Evolutionary conservation across 805 yeast species (phyloP).

Genomic region (Starmera quercuum): DNA sequence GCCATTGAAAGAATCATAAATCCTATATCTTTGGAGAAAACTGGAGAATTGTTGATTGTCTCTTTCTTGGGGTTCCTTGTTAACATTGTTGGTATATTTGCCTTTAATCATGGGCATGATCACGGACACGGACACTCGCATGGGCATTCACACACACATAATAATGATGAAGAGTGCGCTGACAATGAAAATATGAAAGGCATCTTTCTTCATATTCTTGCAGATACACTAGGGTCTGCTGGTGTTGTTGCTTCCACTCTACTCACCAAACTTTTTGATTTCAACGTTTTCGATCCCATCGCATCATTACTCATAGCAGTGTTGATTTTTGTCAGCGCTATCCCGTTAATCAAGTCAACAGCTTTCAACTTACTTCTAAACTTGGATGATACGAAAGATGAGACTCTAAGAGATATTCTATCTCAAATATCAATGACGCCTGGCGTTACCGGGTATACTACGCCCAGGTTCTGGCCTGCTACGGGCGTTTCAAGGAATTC

Average conservation of each 20-base stretch:
- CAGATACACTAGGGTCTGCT: conserved; percentile 94
- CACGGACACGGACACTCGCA: conserved; percentile 35
- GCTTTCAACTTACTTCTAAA: conserved; percentile 65
- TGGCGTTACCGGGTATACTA: conserved; percentile 79
- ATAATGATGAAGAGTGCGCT: conserved; percentile 19
- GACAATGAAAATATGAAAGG: conserved; percentile 83
- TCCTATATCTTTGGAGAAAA: conserved; percentile 72
- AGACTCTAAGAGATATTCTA: conserved; percentile 52
- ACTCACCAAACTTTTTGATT: conserved; percentile 57
- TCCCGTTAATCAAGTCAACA: conserved; percentile 79
- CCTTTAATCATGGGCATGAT: conserved; percentile 81
- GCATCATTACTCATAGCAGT: conserved; percentile 84
- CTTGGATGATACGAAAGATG: conserved; percentile 52
- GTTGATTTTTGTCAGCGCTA: conserved; percentile 70
- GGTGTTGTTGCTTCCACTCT: conserved; percentile 93
- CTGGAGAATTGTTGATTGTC: conserved; percentile 79
- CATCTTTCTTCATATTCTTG: conserved; percentile 84
- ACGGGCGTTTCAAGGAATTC: conserved; percentile 21
- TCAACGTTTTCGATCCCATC: conserved; percentile 81
- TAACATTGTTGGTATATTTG: conserved; percentile 87
- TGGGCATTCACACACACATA: conserved; percentile 34
- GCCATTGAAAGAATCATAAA: conserved; percentile 73
- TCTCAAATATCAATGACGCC: conserved; percentile 61
- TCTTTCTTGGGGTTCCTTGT: conserved; percentile 80
- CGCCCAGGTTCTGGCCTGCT: conserved; percentile 88